Percentiles rank a stretch among this genome's conserved stretches.
These are phyloP conservation scores for Diplotaxis tenuifolia DNA, from an alignment of 345 rosid species.

Conservation along the genomic window DNA sequence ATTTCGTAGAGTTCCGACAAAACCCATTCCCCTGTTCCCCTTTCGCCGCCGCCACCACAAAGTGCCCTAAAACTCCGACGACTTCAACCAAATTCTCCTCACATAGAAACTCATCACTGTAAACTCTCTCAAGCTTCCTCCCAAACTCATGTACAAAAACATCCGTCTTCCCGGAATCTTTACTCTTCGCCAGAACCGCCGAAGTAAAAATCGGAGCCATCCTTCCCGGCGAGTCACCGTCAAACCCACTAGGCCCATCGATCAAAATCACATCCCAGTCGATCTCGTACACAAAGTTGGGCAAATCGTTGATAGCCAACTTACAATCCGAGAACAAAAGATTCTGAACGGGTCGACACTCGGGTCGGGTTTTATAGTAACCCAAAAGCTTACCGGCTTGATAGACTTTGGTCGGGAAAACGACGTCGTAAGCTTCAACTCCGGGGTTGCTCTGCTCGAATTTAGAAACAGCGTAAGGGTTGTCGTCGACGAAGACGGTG, in stretches of 20 bases:
- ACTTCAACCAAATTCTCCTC: conserved; percentile 62
- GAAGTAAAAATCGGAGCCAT: conserved; percentile 87
- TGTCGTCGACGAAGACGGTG: conserved; percentile 79
- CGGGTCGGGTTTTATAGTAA: conserved; percentile 43
- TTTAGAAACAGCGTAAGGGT: conserved; percentile 53
- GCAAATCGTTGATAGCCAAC: conserved; percentile 75
- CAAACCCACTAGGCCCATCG: conserved; percentile 80
- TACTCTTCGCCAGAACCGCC: conserved; percentile 73
- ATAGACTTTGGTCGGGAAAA: conserved; percentile 67
- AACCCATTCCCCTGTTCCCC: conserved; percentile 33
- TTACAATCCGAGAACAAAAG: conserved; percentile 81
- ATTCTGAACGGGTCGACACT: conserved; percentile 89
- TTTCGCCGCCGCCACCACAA: conserved; percentile 40
- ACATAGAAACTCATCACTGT: conserved; percentile 70
- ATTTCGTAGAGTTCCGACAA: conserved; percentile 47
- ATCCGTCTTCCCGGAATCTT: conserved; percentile 47
- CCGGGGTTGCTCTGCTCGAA: conserved; percentile 64
- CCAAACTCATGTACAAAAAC: conserved; percentile 76
- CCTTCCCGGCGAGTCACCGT: conserved; percentile 61
- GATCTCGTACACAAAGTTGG: conserved; percentile 73
- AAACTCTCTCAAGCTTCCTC: conserved; percentile 66
- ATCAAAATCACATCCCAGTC: conserved; percentile 79
- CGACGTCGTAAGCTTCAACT: conserved; percentile 77
- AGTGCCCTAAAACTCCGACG: conserved; percentile 59
- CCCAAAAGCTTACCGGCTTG: conserved; percentile 46